Percentiles rank a stretch among this genome's conserved stretches.
Conservation (phyloP, 2,329 filamentous ascomycete genomes). For the Exophiala sideris region DNA sequence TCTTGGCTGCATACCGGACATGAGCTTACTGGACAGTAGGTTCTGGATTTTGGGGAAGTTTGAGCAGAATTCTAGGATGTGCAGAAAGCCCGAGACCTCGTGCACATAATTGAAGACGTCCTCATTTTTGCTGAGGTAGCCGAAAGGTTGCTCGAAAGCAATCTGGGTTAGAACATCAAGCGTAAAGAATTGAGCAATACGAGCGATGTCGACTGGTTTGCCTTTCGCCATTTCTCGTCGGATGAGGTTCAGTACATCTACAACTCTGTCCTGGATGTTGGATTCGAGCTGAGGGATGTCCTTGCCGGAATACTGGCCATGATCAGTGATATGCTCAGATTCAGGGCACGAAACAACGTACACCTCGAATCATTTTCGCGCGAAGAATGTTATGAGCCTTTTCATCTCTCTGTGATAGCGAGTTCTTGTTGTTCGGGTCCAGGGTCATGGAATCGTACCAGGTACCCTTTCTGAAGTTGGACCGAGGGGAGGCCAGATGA, state of each 20-base stretch:
- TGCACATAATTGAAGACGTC: conserved; percentile 21
- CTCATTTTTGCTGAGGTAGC: conserved; percentile 17
- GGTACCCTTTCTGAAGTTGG: conserved; percentile 3
- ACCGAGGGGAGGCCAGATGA: conserved; percentile 12
- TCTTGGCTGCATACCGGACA: conserved; percentile 15
- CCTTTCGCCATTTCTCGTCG: conserved; percentile 8
- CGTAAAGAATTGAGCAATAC: conserved; percentile 17
- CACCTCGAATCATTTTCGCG: conserved; percentile 15
- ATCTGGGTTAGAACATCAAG: conserved; percentile 22
- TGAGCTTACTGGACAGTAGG: conserved; percentile 11
- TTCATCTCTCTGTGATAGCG: conserved; percentile 15
- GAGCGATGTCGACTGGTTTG: conserved; percentile 16
- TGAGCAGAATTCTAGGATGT: conserved; percentile 19
- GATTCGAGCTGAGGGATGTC: conserved; percentile 15
- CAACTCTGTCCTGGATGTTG: conserved; percentile 10
- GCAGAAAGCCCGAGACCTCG: conserved; percentile 8
- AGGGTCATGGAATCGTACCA: conserved; percentile 16
- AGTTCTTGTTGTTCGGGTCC: conserved; percentile 10
- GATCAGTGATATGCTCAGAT: background rate
- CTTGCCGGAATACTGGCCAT: conserved; percentile 17
- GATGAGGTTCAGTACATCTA: conserved; percentile 18
- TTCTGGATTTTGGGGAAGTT: conserved; percentile 9
- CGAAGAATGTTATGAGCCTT: conserved; percentile 12
- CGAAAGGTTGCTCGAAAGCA: conserved; percentile 18
- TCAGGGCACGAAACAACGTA: background rate